These are phyloP conservation scores for Pestalotiopsis sp. DNA, from an alignment of 2,329 filamentous ascomycete genomes.

Conservation along the genomic window DNA sequence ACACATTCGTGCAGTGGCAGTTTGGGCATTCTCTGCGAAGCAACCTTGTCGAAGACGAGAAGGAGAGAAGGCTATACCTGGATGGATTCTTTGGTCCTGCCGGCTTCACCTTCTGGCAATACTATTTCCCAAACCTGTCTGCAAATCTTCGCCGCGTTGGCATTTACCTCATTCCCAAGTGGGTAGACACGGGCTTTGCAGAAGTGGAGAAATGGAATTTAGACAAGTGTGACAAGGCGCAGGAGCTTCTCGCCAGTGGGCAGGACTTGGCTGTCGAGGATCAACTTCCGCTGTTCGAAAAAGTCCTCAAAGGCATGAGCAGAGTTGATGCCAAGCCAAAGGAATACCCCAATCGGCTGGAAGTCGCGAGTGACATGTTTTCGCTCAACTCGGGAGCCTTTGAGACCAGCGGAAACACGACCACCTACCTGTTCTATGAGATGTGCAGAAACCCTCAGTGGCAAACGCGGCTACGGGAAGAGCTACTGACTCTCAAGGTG, in stretches of 20 bases:
- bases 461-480: neutral
- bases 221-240: neutral
- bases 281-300: neutral
- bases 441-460: neutral
- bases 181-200: neutral
- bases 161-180: neutral
- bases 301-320: neutral
- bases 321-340: neutral
- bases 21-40: neutral
- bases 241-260: neutral
- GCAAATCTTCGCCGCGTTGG: neutral
- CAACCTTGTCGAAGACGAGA: neutral
- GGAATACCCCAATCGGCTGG: neutral
- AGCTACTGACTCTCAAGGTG: neutral
- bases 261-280: neutral
- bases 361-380: neutral
- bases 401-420: neutral
- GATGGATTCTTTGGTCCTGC: neutral
- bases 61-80: neutral
- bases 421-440: neutral
- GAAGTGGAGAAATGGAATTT: neutral
- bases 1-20: neutral
- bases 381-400: neutral
- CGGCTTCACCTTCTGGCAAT: neutral
- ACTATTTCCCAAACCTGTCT: neutral